Conservation (phyloP, 2,329 filamentous ascomycete species). For the Fusarium sp. region DNA sequence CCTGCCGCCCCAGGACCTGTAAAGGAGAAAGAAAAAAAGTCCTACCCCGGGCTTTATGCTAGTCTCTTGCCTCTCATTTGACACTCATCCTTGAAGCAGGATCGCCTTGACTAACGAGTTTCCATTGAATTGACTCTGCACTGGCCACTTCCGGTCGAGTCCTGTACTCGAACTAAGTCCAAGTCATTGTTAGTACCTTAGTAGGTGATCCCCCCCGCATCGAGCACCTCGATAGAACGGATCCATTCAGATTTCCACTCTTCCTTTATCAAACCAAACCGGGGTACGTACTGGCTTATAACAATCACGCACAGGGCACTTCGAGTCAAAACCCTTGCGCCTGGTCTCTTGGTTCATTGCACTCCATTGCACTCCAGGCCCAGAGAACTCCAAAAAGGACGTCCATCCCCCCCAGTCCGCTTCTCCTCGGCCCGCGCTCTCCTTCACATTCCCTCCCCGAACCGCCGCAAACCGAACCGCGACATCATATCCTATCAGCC, state of each 20-base stretch:
- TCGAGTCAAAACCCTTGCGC: slow-evolving; percentile 32
- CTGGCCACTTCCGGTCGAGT: slow-evolving; percentile 15
- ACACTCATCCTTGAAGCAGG: slow-evolving; percentile 2
- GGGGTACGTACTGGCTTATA: slow-evolving; percentile 33
- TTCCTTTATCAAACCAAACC: slow-evolving; percentile 4
- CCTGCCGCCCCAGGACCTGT: not conserved
- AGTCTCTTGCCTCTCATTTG: slow-evolving; percentile 7
- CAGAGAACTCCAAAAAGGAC: slow-evolving; percentile 47
- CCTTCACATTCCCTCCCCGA: slow-evolving; percentile 47
- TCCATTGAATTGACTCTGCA: slow-evolving; percentile 21
- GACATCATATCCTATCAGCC: slow-evolving; percentile 34
- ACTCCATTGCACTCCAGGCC: slow-evolving; percentile 17
- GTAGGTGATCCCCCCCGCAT: slow-evolving; percentile 24
- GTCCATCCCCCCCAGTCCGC: slow-evolving; percentile 40
- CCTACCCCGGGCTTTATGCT: slow-evolving; percentile 16
- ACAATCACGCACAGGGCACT: slow-evolving; percentile 25
- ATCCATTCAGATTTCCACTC: slow-evolving; percentile 18
- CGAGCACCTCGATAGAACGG: slow-evolving; percentile 20
- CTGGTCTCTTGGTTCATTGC: slow-evolving; percentile 2
- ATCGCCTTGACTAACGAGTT: slow-evolving; percentile 2
- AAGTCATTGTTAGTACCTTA: not conserved
- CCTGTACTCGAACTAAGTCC: not conserved
- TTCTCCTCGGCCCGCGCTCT: slow-evolving; percentile 46
- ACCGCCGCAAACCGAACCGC: slow-evolving; percentile 54
- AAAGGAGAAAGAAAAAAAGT: slow-evolving; percentile 5